Evolutionary conservation across 2,329 filamentous ascomycete species (phyloP).

Genomic region (Pseudogymnoascus sp.): DNA sequence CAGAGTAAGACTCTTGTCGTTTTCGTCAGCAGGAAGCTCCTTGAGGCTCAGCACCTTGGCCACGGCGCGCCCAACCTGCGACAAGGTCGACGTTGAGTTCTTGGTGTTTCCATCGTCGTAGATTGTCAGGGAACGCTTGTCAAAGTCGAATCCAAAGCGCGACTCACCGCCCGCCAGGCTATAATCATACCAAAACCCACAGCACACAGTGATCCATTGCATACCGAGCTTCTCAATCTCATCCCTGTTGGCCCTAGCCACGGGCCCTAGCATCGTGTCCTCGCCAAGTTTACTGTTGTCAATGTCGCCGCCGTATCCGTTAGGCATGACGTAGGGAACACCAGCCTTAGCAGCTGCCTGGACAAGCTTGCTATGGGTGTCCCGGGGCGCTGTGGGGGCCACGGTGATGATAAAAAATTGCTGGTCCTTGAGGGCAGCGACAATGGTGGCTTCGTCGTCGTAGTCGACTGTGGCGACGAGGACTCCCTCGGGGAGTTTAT

Average conservation of each 20-base stretch:
- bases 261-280: constrained; percentile 22
- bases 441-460: constrained; percentile 35
- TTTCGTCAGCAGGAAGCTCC: constrained; percentile 27
- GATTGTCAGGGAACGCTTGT: constrained; percentile 35
- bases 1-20: constrained; percentile 30
- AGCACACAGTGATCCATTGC: constrained; percentile 33
- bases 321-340: constrained; percentile 49
- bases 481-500: constrained; percentile 33
- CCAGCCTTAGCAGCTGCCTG: constrained; percentile 47
- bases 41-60: constrained; percentile 39
- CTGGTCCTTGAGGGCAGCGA: constrained; percentile 44
- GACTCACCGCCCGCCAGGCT: constrained; percentile 32
- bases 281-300: constrained; percentile 16
- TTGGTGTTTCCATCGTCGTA: constrained; percentile 44
- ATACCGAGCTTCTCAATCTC: constrained; percentile 34
- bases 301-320: constrained; percentile 34
- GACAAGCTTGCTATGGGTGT: constrained; percentile 43
- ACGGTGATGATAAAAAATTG: constrained; percentile 52
- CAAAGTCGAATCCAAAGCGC: constrained; percentile 43
- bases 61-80: constrained; percentile 46
- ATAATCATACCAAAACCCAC: constrained; percentile 48
- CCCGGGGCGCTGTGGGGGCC: constrained; percentile 33
- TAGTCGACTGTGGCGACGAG: constrained; percentile 38
- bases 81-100: constrained; percentile 40
- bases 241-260: constrained; percentile 20